Evolutionary conservation across 2,329 filamentous ascomycete genomes (phyloP), one percentile per base, ranked within the genome.

Genomic region (Colletotrichum gloeosporioides): DNA sequence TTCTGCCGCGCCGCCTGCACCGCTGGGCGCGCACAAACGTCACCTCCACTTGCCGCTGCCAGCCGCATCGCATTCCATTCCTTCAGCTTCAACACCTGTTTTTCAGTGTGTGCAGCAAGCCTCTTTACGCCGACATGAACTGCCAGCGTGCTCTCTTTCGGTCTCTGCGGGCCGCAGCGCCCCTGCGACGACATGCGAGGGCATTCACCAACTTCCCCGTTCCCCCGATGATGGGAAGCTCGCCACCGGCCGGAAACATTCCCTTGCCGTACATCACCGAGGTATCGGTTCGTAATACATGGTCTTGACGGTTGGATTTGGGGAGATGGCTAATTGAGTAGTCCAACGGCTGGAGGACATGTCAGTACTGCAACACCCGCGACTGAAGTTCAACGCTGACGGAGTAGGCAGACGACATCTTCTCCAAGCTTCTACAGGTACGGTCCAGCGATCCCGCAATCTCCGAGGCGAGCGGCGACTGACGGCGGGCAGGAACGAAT

Each of bases 401-500:
- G 70, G 25, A n/a, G 59, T 29, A 71, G 77, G 82, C 64, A 94
- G 94, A 94, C 86, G 94, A 96, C 83, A 95, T 96, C 79, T 96
- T 96, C 85, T 96, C 94, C 25, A 93, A 95, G 82, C 88, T 96
- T 8, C 86, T 96, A 22, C 94, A 95, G 87, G 93, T 94, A 86
- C 70, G 84, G 44, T 13, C 10, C 7, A 18, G 57, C 44, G 8
- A 34, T 31, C 39, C 32, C 59, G 12, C 29, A 25, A 53, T 53
- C n/a, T 64, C 75, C 62, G n/a, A 18, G 86, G 75, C 32, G 12
- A 25, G 10, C 44, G 9, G 3, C 18, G 68, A 10, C 77, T 81
- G 61, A 82, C 71, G 34, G 8, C 29, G 74, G 44, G 34, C 39
- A 95, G 92, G 96, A 99, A 89, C 95, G 96, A 78, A 99, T 99